These are phyloP conservation scores for Dysphania ambrosioides DNA, from an alignment of 148 eudicot genomes.

Conservation along the genomic window DNA sequence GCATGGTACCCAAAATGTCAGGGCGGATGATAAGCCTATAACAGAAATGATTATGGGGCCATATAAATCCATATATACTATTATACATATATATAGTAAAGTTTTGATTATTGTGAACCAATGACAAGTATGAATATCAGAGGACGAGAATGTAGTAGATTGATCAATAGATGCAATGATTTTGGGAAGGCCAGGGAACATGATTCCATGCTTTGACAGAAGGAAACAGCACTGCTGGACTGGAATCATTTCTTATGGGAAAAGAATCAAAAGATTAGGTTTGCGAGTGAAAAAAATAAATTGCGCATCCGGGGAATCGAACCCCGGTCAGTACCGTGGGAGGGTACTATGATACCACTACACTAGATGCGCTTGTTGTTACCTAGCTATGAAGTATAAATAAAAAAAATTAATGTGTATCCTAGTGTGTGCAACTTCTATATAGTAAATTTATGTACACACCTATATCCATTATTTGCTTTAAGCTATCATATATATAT, in stretches of 20 bases:
- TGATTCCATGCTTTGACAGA: conserved; percentile 28
- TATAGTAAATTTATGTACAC: too few relatives aligned
- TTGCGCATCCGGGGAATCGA: conserved; percentile 65
- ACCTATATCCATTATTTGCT: too few relatives aligned
- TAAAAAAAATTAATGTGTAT: too few relatives aligned
- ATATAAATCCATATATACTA: conserved; percentile 21
- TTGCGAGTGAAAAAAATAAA: neutral
- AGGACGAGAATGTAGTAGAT: neutral
- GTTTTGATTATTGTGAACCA: neutral
- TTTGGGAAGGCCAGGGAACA: conserved; percentile 3
- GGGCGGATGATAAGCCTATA: conserved; percentile 29
- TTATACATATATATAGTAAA: too few relatives aligned
- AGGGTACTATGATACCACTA: conserved; percentile 63
- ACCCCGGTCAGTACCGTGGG: conserved; percentile 66
- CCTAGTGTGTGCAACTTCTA: neutral
- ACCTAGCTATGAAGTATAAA: too few relatives aligned
- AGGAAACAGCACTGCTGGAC: neutral
- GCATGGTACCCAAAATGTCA: conserved; percentile 20
- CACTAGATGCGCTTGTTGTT: conserved; percentile 44
- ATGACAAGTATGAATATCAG: too few relatives aligned
- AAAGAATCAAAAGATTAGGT: too few relatives aligned
- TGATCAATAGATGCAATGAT: neutral
- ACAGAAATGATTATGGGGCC: conserved; percentile 16
- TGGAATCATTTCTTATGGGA: too few relatives aligned
- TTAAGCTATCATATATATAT: too few relatives aligned